Percentiles rank a stretch among this genome's conserved stretches.
These are phyloP conservation scores for Fusarium siculi DNA, from an alignment of 2,329 filamentous ascomycete species.

Conservation along the genomic window DNA sequence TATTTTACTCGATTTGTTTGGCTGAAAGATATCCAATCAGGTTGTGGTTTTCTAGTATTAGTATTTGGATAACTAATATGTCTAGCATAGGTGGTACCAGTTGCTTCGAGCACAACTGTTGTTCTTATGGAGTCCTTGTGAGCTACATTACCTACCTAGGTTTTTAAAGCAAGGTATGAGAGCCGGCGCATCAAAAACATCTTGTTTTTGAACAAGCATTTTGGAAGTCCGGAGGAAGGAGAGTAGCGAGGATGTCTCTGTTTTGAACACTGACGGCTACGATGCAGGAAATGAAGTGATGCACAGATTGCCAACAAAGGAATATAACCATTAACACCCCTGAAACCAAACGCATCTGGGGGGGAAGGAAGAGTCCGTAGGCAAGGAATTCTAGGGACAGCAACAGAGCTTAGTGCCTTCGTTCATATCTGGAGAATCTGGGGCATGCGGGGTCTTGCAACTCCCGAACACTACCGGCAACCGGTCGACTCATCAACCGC, in stretches of 20 bases:
- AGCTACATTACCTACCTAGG: neutral
- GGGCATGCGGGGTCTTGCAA: constrained; percentile 5
- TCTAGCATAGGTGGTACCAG: neutral
- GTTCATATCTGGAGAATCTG: constrained; percentile 20
- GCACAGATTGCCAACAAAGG: neutral
- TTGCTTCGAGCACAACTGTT: neutral
- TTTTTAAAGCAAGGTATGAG: neutral
- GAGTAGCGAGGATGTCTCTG: neutral
- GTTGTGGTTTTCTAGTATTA: neutral
- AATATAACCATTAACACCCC: neutral
- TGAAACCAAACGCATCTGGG: neutral
- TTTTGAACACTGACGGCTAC: neutral
- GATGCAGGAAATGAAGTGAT: neutral
- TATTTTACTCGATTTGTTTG: neutral
- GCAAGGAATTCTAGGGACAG: neutral
- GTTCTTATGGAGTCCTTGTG: too few species aligned
- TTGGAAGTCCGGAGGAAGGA: too few species aligned
- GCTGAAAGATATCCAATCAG: too few species aligned
- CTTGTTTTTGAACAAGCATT: neutral
- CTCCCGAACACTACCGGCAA: constrained; percentile 26
- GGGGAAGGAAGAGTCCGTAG: neutral
- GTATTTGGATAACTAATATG: neutral
- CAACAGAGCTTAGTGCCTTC: neutral
- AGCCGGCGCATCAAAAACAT: too few species aligned
- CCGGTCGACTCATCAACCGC: constrained; percentile 1